Conservation (phyloP, 2,329 filamentous ascomycete species). For the Metarhizium rileyi region DNA sequence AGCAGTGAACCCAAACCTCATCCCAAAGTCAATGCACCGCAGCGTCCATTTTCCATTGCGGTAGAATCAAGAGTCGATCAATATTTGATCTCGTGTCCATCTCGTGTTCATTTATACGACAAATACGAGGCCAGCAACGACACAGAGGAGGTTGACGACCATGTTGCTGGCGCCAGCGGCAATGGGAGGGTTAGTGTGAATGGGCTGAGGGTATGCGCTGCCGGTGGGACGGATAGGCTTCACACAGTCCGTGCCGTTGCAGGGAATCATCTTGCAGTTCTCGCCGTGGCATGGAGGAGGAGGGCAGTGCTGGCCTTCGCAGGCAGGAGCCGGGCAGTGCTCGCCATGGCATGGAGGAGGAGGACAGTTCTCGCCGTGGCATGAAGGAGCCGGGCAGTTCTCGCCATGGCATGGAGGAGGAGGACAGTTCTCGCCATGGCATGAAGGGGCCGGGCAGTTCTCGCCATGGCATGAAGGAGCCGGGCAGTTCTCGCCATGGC, state of each 20-base stretch:
- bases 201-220: background rate
- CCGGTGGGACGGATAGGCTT: background rate
- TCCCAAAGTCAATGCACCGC: background rate
- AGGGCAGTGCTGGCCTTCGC: conserved; percentile 3
- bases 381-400: conserved; percentile 1
- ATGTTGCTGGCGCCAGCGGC: conserved; percentile 13
- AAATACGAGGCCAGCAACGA: conserved; percentile 13
- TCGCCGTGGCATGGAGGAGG: conserved; percentile 3
- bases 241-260: conserved; percentile 2
- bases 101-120: conserved; percentile 13
- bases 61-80: background rate
- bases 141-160: conserved; percentile 13
- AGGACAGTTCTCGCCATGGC: conserved; percentile 4
- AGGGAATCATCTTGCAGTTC: background rate
- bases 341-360: conserved; percentile 3
- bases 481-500: conserved; percentile 6
- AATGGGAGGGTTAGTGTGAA: background rate
- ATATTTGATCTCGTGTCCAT: background rate
- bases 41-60: background rate
- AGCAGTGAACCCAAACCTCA: background rate
- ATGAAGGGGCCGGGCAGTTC: conserved; percentile 1
- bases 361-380: conserved; percentile 3
- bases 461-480: background rate
- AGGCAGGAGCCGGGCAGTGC: background rate
- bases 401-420: background rate